These are phyloP conservation scores for Phanerodontia chrysosporium DNA, from an alignment of 768 basidiomycete genomes.

Conservation along the genomic window DNA sequence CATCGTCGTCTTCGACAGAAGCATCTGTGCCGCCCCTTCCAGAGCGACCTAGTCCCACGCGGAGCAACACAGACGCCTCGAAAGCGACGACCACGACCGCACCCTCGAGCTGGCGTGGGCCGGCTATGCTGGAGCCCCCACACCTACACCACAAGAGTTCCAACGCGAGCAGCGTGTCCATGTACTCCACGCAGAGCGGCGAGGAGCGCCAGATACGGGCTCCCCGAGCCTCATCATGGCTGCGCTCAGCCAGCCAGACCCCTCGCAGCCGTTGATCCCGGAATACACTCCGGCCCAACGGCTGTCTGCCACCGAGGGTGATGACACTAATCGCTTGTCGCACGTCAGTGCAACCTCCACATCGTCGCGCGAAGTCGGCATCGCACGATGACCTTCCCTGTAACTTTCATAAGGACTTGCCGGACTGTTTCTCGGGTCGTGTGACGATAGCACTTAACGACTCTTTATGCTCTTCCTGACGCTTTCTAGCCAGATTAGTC, in stretches of 20 bases:
- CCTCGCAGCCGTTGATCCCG: slow-evolving; percentile 18
- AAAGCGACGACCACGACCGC: not conserved
- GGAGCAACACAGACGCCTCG: not conserved
- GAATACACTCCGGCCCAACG: slow-evolving; percentile 16
- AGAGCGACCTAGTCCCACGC: not conserved
- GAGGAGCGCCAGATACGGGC: slow-evolving; percentile 30
- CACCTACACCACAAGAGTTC: slow-evolving; percentile 22
- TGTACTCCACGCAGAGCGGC: slow-evolving; percentile 35
- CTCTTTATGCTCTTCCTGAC: not conserved
- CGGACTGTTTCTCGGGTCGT: not conserved
- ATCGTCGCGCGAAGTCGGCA: not conserved
- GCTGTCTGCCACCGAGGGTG: slow-evolving; percentile 11
- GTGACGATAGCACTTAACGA: not conserved
- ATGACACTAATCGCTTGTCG: slow-evolving; percentile 24
- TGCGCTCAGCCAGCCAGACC: slow-evolving; percentile 29
- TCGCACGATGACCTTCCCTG: not conserved
- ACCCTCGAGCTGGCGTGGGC: not conserved
- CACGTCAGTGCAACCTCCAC: slow-evolving; percentile 27
- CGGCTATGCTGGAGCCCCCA: slow-evolving; percentile 6
- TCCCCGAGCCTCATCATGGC: slow-evolving; percentile 33
- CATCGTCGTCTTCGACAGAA: not conserved
- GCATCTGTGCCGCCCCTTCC: not conserved
- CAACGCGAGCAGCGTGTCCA: slow-evolving; percentile 30
- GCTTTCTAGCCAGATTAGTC: not conserved
- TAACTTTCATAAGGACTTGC: not conserved